Evolutionary conservation across 1,139 yeast species (phyloP), one percentile per base, ranked within the genome.

Genomic region (Yamadazyma buinensis): DNA sequence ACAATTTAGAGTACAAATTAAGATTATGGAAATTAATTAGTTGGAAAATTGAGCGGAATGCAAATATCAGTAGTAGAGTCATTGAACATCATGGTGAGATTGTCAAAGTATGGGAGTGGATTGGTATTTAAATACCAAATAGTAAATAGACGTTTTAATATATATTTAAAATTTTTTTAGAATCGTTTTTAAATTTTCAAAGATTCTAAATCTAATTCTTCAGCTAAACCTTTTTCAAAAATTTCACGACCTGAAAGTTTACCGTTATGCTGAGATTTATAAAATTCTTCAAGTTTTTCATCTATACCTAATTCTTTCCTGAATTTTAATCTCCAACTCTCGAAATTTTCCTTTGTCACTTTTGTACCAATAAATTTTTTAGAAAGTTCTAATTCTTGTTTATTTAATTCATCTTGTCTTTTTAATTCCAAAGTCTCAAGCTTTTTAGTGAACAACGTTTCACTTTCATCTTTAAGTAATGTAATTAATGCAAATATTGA

Each of bases 91-190:
- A 82, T 48, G 97, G 97, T 5, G 96, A 87, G 47, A 83, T 87
- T 41, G 77, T 84, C 77, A 78, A 80, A 50, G 87, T 86, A 22
- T 87, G 95, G 95, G 87, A 86, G 52, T 88, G 95, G 95, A 69
- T 81, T 21, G 77, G n/a, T n/a, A n/a, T n/a, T n/a, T n/a, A n/a
- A n/a, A n/a, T n/a, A n/a, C n/a, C n/a, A n/a, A n/a, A n/a, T n/a
- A n/a, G n/a, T n/a, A n/a, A 17, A 17, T 17, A 17, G 19, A 17
- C 5, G 5, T 7, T 24, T 26, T 9, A 9, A 24, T 19, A 28
- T 27, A 18, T 26, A 26, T 26, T 9, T 26, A 10, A 26, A 10
- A 10, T 17, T 27, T 10, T 7, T 17, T 19, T 14, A 11, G 20
- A n/a, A n/a, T n/a, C n/a, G n/a, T n/a, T n/a, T 4, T 29, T 28